Conservation (phyloP, 257 asterid species). For the Coffea eugenioides region DNA sequence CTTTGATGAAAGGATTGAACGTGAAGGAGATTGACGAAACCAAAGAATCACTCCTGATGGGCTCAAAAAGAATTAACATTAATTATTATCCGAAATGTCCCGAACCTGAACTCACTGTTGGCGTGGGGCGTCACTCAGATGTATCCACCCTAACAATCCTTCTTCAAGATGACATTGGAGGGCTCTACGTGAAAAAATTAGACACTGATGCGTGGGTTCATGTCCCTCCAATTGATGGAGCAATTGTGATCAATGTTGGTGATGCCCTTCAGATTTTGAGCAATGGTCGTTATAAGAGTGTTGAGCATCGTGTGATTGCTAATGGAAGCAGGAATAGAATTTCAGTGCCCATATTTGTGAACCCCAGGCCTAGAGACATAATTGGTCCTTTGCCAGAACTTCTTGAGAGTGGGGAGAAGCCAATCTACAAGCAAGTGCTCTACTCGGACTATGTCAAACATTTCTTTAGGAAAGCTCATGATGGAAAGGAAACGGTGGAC, state of each 20-base stretch:
- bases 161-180: constrained; percentile 37
- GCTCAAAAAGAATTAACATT: constrained; percentile 27
- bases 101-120: constrained; percentile 30
- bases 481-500: constrained; percentile 33
- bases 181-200: constrained; percentile 26
- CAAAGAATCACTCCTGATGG: constrained; percentile 30
- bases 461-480: constrained; percentile 38
- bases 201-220: constrained; percentile 24
- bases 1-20: constrained; percentile 25
- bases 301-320: constrained; percentile 32
- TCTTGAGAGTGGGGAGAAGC: constrained; percentile 21
- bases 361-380: constrained; percentile 26
- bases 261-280: constrained; percentile 35
- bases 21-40: constrained; percentile 18
- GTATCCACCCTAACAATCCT: constrained; percentile 31
- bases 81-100: constrained; percentile 39
- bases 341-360: constrained; percentile 33
- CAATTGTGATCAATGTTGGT: constrained; percentile 34
- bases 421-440: constrained; percentile 29
- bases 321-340: constrained; percentile 25
- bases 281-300: constrained; percentile 32
- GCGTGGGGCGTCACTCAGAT: constrained; percentile 39
- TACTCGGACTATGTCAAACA: constrained; percentile 37
- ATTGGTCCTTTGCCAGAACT: constrained; percentile 35
- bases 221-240: constrained; percentile 29